phyloP scores from a whole-genome alignment of 441 rosid genomes.

The Cnidoscolus chayamansa region DNA sequence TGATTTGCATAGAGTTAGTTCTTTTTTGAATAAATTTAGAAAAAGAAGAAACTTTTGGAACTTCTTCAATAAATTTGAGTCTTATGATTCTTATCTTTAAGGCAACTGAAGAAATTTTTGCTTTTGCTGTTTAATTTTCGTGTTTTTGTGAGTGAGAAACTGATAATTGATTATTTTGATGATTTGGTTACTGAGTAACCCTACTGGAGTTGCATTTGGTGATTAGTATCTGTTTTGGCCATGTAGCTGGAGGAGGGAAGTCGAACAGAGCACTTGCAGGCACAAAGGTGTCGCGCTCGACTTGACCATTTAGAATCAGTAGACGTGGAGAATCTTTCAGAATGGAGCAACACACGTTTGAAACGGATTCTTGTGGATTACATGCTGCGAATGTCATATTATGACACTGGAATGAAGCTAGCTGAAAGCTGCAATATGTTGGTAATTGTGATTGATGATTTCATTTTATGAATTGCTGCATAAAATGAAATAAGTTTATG shows the following conservation, averaged over 20 bases:
- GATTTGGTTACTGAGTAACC: not conserved
- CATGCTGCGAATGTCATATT: slow-evolving; percentile 86
- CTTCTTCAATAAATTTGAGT: too few species aligned
- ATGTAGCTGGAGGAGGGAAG: not conserved
- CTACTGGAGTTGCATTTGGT: not conserved
- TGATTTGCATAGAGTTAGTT: too few species aligned
- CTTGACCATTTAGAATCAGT: not conserved
- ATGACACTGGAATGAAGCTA: slow-evolving; percentile 67
- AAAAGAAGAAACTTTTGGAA: too few species aligned
- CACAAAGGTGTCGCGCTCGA: not conserved
- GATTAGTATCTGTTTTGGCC: not conserved
- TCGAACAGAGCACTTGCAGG: too few species aligned
- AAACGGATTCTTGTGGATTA: slow-evolving; percentile 89
- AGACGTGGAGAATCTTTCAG: slow-evolving; percentile 51
- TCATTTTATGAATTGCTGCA: slow-evolving; percentile 5
- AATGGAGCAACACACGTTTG: slow-evolving; percentile 64
- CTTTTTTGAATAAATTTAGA: too few species aligned
- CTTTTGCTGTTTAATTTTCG: not conserved
- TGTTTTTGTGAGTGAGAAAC: not conserved
- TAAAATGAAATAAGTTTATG: too few species aligned
- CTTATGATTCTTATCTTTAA: too few species aligned
- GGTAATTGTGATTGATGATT: slow-evolving; percentile 36
- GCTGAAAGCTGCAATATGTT: slow-evolving; percentile 65
- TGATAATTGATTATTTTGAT: not conserved
- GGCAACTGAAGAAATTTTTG: too few species aligned